Evolutionary conservation across 768 basidiomycete genomes (phyloP).

Genomic region (Boletales sp.): DNA sequence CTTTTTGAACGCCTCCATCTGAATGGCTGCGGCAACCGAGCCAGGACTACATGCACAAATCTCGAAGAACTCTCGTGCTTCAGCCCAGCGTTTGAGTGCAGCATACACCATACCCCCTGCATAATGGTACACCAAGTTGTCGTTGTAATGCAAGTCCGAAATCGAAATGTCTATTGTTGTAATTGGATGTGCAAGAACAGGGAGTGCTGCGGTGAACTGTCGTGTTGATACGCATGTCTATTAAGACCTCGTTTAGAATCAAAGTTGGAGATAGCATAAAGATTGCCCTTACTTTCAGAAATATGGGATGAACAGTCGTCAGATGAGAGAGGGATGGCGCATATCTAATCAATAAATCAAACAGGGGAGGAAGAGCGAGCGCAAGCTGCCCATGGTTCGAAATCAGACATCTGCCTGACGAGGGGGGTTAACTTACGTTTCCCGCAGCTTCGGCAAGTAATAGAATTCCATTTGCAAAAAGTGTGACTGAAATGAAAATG

Average conservation of each 20-base stretch:
- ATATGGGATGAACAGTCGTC: slow-evolving; percentile 67
- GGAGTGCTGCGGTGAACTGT: slow-evolving; percentile 54
- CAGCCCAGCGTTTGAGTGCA: slow-evolving; percentile 60
- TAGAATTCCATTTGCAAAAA: slow-evolving; percentile 62
- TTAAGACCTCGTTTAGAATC: not conserved
- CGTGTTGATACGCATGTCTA: slow-evolving; percentile 57
- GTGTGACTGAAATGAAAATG: slow-evolving; percentile 45
- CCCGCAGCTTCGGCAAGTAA: slow-evolving; percentile 44
- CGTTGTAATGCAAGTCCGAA: slow-evolving; percentile 72
- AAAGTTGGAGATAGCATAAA: not conserved
- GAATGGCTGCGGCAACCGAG: slow-evolving; percentile 57
- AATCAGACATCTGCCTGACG: slow-evolving; percentile 8
- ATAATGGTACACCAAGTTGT: slow-evolving; percentile 85
- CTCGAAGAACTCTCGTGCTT: slow-evolving; percentile 78
- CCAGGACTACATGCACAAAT: slow-evolving; percentile 68
- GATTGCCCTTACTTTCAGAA: slow-evolving; percentile 50
- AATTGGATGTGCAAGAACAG: slow-evolving; percentile 61
- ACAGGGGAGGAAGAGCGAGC: slow-evolving; percentile 55
- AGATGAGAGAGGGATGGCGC: slow-evolving; percentile 53
- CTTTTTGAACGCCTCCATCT: slow-evolving; percentile 87
- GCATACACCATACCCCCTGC: slow-evolving; percentile 66
- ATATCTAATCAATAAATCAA: slow-evolving; percentile 59
- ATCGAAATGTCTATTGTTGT: slow-evolving; percentile 55
- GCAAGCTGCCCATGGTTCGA: slow-evolving; percentile 32
- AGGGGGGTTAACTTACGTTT: slow-evolving; percentile 43